Evolutionary conservation across 2,329 filamentous ascomycete species (phyloP).

Genomic region (Capronia epimyces): DNA sequence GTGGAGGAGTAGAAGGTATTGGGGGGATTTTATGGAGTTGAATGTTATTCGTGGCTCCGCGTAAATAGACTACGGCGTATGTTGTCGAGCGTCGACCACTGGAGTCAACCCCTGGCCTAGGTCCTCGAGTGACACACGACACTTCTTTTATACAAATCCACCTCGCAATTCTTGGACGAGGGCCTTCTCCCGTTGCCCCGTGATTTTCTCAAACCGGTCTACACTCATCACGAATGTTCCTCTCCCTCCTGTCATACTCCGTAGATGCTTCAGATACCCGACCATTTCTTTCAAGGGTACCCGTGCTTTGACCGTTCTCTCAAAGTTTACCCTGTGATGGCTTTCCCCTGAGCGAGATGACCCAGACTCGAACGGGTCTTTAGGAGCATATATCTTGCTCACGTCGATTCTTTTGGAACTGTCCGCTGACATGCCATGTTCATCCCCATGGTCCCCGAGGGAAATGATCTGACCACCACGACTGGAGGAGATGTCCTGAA

Average conservation of each 20-base stretch:
- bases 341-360: conserved; percentile 30
- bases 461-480: conserved; percentile 70
- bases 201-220: conserved; percentile 65
- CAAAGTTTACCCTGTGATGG: conserved; percentile 37
- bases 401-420: conserved; percentile 55
- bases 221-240: conserved; percentile 71
- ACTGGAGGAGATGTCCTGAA: conserved; percentile 71
- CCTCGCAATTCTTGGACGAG: conserved; percentile 46
- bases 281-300: conserved; percentile 97
- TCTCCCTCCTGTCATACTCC: conserved; percentile 81
- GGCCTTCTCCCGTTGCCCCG: conserved; percentile 53
- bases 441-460: conserved; percentile 50
- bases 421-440: conserved; percentile 31
- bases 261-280: conserved; percentile 81
- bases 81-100: neutral
- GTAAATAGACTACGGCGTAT: neutral
- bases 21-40: neutral
- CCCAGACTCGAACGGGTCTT: conserved; percentile 65
- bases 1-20: neutral
- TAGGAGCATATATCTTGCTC: conserved; percentile 74
- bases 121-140: neutral
- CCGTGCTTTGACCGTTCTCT: conserved; percentile 68
- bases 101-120: neutral
- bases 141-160: conserved; percentile 1
- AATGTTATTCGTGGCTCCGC: neutral